Evolutionary conservation across 768 basidiomycete genomes (phyloP), one percentile per base, ranked within the genome.

Genomic region (Hydnum rufescens): DNA sequence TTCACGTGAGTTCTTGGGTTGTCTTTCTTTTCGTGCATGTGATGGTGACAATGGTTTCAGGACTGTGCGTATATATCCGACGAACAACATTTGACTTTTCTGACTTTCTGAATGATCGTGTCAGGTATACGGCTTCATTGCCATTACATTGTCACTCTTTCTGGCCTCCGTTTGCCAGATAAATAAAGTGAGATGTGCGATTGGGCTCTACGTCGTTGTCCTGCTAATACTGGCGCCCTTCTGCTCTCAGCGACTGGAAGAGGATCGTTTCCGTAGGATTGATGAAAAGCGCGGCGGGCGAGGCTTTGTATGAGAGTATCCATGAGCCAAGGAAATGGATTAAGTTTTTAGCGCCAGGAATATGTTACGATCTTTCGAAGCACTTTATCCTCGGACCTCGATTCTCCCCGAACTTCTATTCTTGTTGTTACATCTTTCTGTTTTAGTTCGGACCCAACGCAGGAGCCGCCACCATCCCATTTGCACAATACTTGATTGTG

Each of bases 271-370:
- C 73, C 78, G 75, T 70, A 82, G 73, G 67, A 92, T 93, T 57
- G 87, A 92, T 58, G 75, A 76, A 53, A 93, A 92, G 67, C 80
- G 84, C 57, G 87, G 85, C 57, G 85, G 86, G 49, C 68, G 71
- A 56, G 83, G 85, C 56, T 93, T 93, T 60, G 87, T 90, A 56
- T 92, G 67, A 74, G n/a, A n/a, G n/a, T n/a, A n/a, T n/a, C n/a
- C n/a, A n/a, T n/a, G n/a, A n/a, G n/a, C n/a, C n/a, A n/a, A n/a
- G n/a, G n/a, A n/a, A n/a, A n/a, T n/a, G 49, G 25, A 47, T 26
- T 8, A 6, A 26, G 25, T 47, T 47, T 39, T 39, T 39, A 8
- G 8, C 34, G 34, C 8, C 8, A 39, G 34, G 19, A 8, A 19
- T 19, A 19, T 8, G 34, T 19, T 8, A 39, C 8, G 8, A 39